Percentiles rank a stretch among this genome's conserved stretches.
Conservation (phyloP, 176 grass and related monocot genomes). For the bread wheat (Triticum aestivum) region DNA sequence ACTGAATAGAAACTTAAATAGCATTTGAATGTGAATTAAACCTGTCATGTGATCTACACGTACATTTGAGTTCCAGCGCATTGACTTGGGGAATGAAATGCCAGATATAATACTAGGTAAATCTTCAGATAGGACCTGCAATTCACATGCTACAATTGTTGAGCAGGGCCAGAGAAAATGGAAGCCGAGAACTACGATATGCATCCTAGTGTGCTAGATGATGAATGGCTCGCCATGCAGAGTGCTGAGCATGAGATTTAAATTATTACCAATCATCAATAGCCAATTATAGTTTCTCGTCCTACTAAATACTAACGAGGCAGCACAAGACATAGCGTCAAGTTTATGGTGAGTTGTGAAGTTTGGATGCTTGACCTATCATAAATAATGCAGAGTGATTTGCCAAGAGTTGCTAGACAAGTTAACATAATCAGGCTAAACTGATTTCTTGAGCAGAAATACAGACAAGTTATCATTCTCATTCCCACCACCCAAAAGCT, state of each 20-base stretch:
- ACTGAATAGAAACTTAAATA: constrained; percentile 12
- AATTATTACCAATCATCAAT: background rate
- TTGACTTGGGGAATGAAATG: constrained; percentile 97
- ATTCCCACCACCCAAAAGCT: background rate
- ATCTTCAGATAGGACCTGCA: constrained; percentile 77
- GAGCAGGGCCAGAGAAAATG: background rate
- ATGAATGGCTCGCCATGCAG: background rate
- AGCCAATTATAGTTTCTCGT: background rate
- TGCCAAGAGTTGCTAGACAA: too few species aligned
- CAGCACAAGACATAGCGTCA: background rate
- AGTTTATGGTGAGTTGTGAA: background rate
- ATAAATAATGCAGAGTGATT: background rate
- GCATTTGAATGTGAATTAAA: background rate
- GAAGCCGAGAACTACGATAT: background rate
- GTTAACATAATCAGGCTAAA: too few species aligned
- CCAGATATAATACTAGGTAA: constrained; percentile 65
- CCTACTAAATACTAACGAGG: background rate
- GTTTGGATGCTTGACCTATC: background rate
- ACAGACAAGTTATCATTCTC: background rate
- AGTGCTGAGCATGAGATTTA: background rate
- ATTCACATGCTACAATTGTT: constrained; percentile 14
- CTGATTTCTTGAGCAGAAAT: too few species aligned
- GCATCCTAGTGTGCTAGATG: background rate
- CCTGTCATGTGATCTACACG: constrained; percentile 5
- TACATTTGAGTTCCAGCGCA: constrained; percentile 97